Percentiles rank a stretch among this genome's conserved stretches.
phyloP scores from a whole-genome alignment of 2,329 filamentous ascomycete species.

The Sphaerulina populicola region DNA sequence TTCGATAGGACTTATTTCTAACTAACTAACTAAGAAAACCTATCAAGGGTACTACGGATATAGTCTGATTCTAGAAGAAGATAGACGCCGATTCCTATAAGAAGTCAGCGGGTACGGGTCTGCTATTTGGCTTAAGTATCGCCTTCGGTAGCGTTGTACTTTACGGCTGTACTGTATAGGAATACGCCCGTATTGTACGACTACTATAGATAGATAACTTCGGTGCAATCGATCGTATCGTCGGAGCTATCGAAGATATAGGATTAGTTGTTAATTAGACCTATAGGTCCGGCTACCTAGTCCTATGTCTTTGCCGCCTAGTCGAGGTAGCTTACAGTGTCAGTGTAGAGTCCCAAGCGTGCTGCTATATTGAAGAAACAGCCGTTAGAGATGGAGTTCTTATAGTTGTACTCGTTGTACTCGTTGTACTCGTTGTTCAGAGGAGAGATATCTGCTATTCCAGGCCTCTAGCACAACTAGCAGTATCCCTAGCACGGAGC shows the following conservation, averaged over 20 bases:
- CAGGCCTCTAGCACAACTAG: constrained; percentile 33
- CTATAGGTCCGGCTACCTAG: constrained; percentile 36
- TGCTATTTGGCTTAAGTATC: constrained; percentile 19
- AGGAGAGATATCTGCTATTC: constrained; percentile 34
- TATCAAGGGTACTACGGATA: too few relatives aligned
- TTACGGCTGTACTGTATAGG: constrained; percentile 40
- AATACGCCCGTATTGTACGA: constrained; percentile 42
- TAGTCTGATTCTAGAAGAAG: constrained; percentile 35
- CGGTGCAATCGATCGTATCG: constrained; percentile 37
- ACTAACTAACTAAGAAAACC: too few relatives aligned
- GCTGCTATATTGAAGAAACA: constrained; percentile 47
- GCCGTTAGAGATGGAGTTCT: constrained; percentile 46
- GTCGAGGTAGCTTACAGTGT: constrained; percentile 49
- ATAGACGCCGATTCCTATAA: constrained; percentile 28
- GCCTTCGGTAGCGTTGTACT: constrained; percentile 38
- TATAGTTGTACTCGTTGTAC: constrained; percentile 43
- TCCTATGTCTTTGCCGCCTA: constrained; percentile 46
- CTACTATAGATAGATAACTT: constrained; percentile 40
- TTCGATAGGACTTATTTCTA: constrained; percentile 50
- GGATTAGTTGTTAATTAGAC: constrained; percentile 46
- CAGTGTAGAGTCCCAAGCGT: constrained; percentile 35
- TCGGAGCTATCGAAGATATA: constrained; percentile 42
- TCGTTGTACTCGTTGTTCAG: constrained; percentile 46
- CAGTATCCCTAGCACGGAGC: constrained; percentile 33
- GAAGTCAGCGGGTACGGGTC: constrained; percentile 21